These are phyloP conservation scores for Fraxinus sp. DNA, from an alignment of 305 asterid genomes.

Conservation along the genomic window DNA sequence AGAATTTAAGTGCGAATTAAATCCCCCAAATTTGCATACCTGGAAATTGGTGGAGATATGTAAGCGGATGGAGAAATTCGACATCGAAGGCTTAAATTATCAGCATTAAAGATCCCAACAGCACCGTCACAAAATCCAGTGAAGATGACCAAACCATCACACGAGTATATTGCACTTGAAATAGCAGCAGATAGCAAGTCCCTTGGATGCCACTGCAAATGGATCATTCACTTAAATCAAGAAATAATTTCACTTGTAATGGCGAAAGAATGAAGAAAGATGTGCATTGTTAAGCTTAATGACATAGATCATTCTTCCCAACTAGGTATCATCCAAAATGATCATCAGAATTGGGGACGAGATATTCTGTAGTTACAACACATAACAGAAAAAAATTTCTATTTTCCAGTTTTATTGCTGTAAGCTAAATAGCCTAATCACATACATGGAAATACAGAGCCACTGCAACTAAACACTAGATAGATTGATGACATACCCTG, in stretches of 20 bases:
- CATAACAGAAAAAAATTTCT: background rate
- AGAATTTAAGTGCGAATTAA: background rate
- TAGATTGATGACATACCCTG: background rate
- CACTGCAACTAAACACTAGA: background rate
- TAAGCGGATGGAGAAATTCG: constrained; percentile 79
- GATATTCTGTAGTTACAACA: background rate
- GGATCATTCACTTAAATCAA: constrained; percentile 6
- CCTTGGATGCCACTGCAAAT: constrained; percentile 82
- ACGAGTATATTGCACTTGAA: constrained; percentile 81
- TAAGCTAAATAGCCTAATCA: background rate
- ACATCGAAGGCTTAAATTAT: constrained; percentile 67
- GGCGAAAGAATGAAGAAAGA: background rate
- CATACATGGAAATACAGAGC: background rate
- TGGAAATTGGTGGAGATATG: constrained; percentile 56
- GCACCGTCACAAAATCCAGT: constrained; percentile 89
- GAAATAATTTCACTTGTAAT: background rate
- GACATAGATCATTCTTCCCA: background rate
- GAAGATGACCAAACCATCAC: constrained; percentile 65
- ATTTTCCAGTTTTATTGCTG: background rate
- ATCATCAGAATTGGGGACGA: background rate
- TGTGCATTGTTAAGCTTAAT: background rate
- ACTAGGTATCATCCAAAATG: background rate
- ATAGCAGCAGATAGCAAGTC: constrained; percentile 75
- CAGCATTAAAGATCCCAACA: constrained; percentile 77
- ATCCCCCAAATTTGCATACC: constrained; percentile 37